phyloP scores from a whole-genome alignment of 1,284 basidiomycete genomes.

The Serendipita sp. region DNA sequence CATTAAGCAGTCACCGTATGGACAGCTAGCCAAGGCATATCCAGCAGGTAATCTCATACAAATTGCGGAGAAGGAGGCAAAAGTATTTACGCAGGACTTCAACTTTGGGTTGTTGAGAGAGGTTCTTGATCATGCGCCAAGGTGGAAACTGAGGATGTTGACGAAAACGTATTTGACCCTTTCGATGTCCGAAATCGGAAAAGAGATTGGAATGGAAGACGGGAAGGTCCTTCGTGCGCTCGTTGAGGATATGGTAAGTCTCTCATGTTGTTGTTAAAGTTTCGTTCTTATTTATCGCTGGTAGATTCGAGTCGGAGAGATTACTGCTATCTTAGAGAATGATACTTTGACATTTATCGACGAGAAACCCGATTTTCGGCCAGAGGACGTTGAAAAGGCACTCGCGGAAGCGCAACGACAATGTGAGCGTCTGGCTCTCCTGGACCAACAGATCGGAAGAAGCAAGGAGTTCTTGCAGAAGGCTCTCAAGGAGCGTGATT shows the following conservation, averaged over 20 bases:
- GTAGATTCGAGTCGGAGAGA: constrained; percentile 57
- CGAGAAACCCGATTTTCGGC: constrained; percentile 42
- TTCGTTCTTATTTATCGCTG: background rate
- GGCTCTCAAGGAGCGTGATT: constrained; percentile 19
- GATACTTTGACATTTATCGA: constrained; percentile 61
- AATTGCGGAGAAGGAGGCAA: constrained; percentile 38
- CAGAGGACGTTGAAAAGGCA: constrained; percentile 48
- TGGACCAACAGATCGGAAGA: constrained; percentile 44
- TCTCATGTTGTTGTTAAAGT: constrained; percentile 7
- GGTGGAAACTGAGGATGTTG: constrained; percentile 62
- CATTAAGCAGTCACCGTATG: constrained; percentile 50
- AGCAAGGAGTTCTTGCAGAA: constrained; percentile 55
- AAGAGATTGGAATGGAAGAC: constrained; percentile 39
- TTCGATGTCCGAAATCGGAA: constrained; percentile 52
- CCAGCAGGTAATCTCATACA: constrained; percentile 29
- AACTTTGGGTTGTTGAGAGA: constrained; percentile 55
- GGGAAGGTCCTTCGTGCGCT: constrained; percentile 38
- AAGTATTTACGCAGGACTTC: constrained; percentile 47
- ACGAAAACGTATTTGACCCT: constrained; percentile 68
- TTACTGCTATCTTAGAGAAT: constrained; percentile 46
- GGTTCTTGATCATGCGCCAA: constrained; percentile 48
- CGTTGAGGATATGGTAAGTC: constrained; percentile 55
- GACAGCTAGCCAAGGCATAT: constrained; percentile 45
- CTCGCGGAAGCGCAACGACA: constrained; percentile 48
- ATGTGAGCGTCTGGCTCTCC: constrained; percentile 29